Conservation (phyloP, 1,139 yeast species). For the Meyerozyma elateridarum region DNA sequence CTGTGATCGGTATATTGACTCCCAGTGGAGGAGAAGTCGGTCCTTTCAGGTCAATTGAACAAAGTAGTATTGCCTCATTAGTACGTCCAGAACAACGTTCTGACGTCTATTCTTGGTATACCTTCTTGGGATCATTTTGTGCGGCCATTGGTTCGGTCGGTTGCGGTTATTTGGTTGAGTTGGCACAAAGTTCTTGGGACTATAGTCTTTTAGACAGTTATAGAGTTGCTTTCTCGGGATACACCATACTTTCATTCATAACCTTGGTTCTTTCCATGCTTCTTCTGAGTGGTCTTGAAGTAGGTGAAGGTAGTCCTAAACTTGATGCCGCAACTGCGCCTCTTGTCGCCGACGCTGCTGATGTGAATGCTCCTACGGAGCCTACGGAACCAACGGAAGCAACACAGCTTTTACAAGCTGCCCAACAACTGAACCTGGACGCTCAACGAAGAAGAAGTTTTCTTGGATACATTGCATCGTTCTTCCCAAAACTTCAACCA, state of each 20-base stretch:
- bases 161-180: conserved; percentile 28
- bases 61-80: conserved; percentile 34
- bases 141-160: conserved; percentile 33
- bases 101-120: conserved; percentile 41
- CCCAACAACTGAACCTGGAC: conserved; percentile 1
- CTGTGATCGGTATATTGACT: conserved; percentile 33
- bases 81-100: conserved; percentile 26
- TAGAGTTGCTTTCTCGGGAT: conserved; percentile 24
- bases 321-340: too few species aligned
- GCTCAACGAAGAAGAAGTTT: conserved; percentile 8
- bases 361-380: conserved; percentile 4
- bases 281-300: conserved; percentile 19
- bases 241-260: conserved; percentile 19
- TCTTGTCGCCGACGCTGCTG: too few species aligned
- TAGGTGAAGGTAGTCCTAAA: neutral
- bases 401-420: neutral
- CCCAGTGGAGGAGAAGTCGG: conserved; percentile 45
- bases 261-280: conserved; percentile 17
- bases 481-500: conserved; percentile 20
- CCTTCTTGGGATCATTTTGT: conserved; percentile 32
- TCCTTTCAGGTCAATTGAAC: conserved; percentile 39
- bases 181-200: conserved; percentile 15
- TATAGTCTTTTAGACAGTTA: conserved; percentile 24
- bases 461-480: neutral
- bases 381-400: neutral